A percentile compares a stretch with the other conserved stretches of the same genome.
Conservation (phyloP, 2,329 filamentous ascomycete species). For the Talaromyces rugulosus region DNA sequence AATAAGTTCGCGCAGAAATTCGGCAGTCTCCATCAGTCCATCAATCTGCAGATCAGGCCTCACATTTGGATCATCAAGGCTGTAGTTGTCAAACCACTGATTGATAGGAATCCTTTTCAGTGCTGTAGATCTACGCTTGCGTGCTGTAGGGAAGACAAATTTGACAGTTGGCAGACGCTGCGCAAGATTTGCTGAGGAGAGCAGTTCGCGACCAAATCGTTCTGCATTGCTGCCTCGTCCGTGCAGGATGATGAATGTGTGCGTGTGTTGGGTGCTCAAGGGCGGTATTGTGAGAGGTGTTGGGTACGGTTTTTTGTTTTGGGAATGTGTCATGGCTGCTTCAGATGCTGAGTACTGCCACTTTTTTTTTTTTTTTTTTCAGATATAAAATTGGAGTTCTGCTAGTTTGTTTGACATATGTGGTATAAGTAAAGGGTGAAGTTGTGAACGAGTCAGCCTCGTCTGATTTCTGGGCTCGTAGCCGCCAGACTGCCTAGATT, state of each 20-base stretch:
- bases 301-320: slow-evolving; percentile 13
- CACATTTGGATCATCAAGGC: slow-evolving; percentile 37
- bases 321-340: background rate
- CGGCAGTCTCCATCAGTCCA: slow-evolving; percentile 42
- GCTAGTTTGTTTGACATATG: background rate
- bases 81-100: slow-evolving; percentile 51
- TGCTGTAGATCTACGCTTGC: slow-evolving; percentile 40
- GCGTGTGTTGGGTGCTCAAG: slow-evolving; percentile 22
- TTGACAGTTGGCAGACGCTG: slow-evolving; percentile 27
- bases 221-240: slow-evolving; percentile 34
- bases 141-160: slow-evolving; percentile 52
- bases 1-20: slow-evolving; percentile 33
- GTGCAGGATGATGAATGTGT: slow-evolving; percentile 41
- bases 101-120: slow-evolving; percentile 43
- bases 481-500: too few relatives aligned
- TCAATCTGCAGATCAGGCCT: slow-evolving; percentile 41
- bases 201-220: slow-evolving; percentile 31
- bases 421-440: background rate
- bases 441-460: too few relatives aligned
- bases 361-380: too few relatives aligned
- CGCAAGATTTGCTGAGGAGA: slow-evolving; percentile 19
- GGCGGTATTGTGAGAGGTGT: slow-evolving; percentile 17
- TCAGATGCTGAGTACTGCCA: too few relatives aligned
- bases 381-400: background rate
- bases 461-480: too few relatives aligned